Evolutionary conservation across 192 early-diverging fungal genomes (phyloP).

Genomic region (Entrophospora sp.): DNA sequence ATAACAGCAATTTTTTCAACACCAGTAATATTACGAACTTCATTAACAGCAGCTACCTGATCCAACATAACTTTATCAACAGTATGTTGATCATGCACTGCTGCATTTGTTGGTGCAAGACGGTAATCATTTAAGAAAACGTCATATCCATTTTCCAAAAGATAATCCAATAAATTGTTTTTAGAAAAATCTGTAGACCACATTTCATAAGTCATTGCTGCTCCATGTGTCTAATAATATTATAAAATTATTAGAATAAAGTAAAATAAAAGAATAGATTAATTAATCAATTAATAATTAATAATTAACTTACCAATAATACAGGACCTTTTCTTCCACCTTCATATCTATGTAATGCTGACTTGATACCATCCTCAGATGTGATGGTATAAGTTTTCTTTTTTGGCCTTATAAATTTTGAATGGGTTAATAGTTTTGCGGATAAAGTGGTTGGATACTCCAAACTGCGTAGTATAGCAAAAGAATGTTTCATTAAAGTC

Average conservation of each 20-base stretch:
- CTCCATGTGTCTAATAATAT: constrained; percentile 28
- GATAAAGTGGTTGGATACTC: constrained; percentile 24
- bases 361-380: constrained; percentile 28
- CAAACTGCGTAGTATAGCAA: constrained; percentile 28
- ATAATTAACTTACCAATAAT: constrained; percentile 27
- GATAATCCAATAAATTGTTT: constrained; percentile 32
- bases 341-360: constrained; percentile 25
- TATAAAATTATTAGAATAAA: background rate
- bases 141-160: constrained; percentile 34
- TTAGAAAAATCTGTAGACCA: constrained; percentile 32
- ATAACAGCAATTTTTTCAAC: constrained; percentile 33
- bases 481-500: constrained; percentile 18
- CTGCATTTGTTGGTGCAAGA: constrained; percentile 21
- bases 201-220: constrained; percentile 29
- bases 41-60: constrained; percentile 27
- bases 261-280: background rate
- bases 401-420: background rate
- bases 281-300: background rate
- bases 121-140: constrained; percentile 38
- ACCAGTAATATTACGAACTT: constrained; percentile 25
- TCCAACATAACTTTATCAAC: constrained; percentile 25
- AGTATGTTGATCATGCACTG: constrained; percentile 23
- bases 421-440: constrained; percentile 11
- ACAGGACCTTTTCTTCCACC: constrained; percentile 28
- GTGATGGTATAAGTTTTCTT: constrained; percentile 17